A percentile compares a stretch with the other conserved stretches of the same genome.
These are phyloP conservation scores for Cystoisospora suis DNA, from an alignment of 169 alveolate genomes.

Conservation along the genomic window DNA sequence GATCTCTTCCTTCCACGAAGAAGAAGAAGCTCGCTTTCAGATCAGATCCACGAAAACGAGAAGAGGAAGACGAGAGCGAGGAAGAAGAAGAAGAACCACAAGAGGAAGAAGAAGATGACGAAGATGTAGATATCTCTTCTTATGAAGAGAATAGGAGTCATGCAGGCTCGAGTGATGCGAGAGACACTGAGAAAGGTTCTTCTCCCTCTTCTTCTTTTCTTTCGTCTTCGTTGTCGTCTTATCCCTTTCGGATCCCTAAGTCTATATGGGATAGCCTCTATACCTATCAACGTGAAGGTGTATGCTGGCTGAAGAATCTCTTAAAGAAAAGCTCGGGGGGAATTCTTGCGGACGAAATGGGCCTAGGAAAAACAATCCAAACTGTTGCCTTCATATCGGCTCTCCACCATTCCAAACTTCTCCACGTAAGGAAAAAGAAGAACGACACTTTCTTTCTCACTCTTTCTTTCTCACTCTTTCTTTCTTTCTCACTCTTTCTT, in stretches of 20 bases:
- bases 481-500: background rate
- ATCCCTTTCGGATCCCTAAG: background rate
- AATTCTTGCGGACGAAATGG: constrained; percentile 93
- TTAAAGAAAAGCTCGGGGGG: constrained; percentile 79
- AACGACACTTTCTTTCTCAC: background rate
- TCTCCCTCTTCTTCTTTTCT: background rate
- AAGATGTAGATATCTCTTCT: background rate
- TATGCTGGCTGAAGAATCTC: constrained; percentile 65
- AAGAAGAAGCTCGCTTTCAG: no score
- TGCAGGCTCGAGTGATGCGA: background rate
- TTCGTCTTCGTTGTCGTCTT: background rate
- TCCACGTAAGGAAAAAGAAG: constrained; percentile 38
- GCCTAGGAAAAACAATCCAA: constrained; percentile 91
- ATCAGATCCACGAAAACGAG: no score
- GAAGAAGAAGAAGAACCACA: background rate
- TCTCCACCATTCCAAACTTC: constrained; percentile 56
- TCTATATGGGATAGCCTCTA: constrained; percentile 28
- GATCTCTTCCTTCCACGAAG: no score
- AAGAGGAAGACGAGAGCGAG: background rate
- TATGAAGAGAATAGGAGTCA: background rate
- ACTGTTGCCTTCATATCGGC: constrained; percentile 84
- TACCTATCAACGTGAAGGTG: constrained; percentile 40
- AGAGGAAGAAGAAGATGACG: background rate
- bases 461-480: background rate
- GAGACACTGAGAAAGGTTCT: background rate